Evolutionary conservation across 495 filamentous ascomycete genomes (phyloP), one percentile per base, ranked within the genome.

Genomic region (Amorphotheca resinae): DNA sequence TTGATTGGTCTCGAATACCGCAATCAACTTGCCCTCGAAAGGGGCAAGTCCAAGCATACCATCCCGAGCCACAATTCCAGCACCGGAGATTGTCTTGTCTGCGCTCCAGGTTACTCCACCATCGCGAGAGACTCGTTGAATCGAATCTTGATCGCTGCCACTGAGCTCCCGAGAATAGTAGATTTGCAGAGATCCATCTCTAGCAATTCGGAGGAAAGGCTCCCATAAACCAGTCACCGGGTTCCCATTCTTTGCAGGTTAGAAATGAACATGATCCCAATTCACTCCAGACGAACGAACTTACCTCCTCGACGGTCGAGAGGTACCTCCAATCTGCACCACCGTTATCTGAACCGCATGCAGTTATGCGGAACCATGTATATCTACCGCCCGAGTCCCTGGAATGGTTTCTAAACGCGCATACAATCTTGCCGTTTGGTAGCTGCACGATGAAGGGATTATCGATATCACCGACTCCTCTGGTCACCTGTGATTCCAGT

Each of bases 371-470:
- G 60, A 72, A 79, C 51, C 68, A 63, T 0, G 66, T 74, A 16
- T 60, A 64, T 16, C 59, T 5, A 11, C 25, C 55, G 3, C 44
- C 37, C 22, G 22, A 56, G 16, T 59, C 43, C 8, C 61, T 55
- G 43, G 73, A 67, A 50, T 81, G 77, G 54, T 81, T 80, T n/a
- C 77, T 66, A 55, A 79, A 81, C 0, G 75, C 75, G 3, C 65
- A 69, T 0, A 81, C 66, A 9, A 81, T 59, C 0, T 58, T 59
- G 0, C 60, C 56, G 1, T 61, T 63, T 0, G 69, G 62, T 0
- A 76, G 63, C 41, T 79, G 72, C 15, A 76, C 63, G 15, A 77
- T 49, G 53, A 70, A 78, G 37, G 65, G 62, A 55, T 81, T 81
- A 56, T 80, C 77, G 42, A 75, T 62, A 47, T 81, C 76, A 5